phyloP scores from a whole-genome alignment of 2,329 filamentous ascomycete genomes.

The Hyphodiscus sp. region DNA sequence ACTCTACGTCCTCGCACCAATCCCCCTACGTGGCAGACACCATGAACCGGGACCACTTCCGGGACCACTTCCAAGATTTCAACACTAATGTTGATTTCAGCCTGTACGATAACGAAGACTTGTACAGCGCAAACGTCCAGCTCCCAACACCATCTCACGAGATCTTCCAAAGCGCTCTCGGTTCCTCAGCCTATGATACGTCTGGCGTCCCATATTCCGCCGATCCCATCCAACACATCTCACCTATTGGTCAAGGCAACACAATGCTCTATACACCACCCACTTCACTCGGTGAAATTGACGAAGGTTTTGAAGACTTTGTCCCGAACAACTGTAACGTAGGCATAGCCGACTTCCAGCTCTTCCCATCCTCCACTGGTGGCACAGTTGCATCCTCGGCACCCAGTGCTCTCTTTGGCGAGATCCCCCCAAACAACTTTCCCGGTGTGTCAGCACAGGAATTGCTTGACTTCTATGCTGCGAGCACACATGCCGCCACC shows the following conservation, averaged over 20 bases:
- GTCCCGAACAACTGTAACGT: conserved; percentile 19
- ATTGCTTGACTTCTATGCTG: conserved; percentile 26
- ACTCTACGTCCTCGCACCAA: conserved; percentile 19
- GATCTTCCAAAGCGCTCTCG: conserved; percentile 32
- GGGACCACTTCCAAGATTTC: conserved; percentile 37
- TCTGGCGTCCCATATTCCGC: conserved; percentile 24
- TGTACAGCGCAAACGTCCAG: conserved; percentile 53
- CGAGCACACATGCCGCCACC: conserved; percentile 8
- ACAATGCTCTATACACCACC: conserved; percentile 65
- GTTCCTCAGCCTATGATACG: conserved; percentile 24
- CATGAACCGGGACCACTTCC: conserved; percentile 41
- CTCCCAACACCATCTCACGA: conserved; percentile 44
- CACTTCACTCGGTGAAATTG: conserved; percentile 51
- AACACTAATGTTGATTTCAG: conserved; percentile 43
- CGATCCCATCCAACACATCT: conserved; percentile 50
- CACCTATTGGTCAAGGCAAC: conserved; percentile 61
- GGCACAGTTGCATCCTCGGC: conserved; percentile 19
- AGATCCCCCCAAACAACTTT: conserved; percentile 21
- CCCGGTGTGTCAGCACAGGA: conserved; percentile 20
- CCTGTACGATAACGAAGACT: conserved; percentile 50
- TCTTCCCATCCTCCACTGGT: conserved; percentile 23
- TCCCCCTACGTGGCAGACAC: conserved; percentile 36
- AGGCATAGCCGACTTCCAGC: conserved; percentile 24
- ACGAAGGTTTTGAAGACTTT: conserved; percentile 41
- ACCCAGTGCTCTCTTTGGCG: conserved; percentile 24